phyloP scores from a whole-genome alignment of 176 grass and related monocot species.

The Carex cristatella region DNA sequence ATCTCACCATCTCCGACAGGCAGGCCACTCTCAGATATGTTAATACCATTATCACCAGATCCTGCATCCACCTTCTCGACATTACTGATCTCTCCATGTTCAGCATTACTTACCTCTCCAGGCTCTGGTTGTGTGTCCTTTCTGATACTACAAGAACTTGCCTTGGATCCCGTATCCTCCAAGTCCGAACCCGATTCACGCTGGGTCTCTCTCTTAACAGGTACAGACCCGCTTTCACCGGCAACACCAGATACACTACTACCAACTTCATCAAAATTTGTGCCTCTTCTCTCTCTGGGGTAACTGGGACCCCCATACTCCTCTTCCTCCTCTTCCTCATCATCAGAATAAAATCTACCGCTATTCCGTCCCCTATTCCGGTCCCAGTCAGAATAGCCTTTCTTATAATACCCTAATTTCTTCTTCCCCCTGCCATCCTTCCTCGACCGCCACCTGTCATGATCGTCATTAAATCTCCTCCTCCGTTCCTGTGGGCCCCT shows the following conservation, averaged over 20 bases:
- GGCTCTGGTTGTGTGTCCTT: slow-evolving; percentile 30
- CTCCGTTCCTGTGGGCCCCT: slow-evolving; percentile 18
- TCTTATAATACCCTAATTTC: slow-evolving; percentile 45
- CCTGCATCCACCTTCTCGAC: slow-evolving; percentile 23
- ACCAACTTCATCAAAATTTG: slow-evolving; percentile 52
- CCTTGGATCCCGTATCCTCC: slow-evolving; percentile 79
- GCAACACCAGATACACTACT: slow-evolving; percentile 62
- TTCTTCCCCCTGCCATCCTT: slow-evolving; percentile 56
- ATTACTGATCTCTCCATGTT: slow-evolving; percentile 28
- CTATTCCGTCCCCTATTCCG: slow-evolving; percentile 49
- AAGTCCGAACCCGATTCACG: slow-evolving; percentile 61
- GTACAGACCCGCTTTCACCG: slow-evolving; percentile 32
- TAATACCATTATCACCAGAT: slow-evolving; percentile 20
- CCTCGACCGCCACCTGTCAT: slow-evolving; percentile 21
- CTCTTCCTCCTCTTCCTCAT: slow-evolving; percentile 44
- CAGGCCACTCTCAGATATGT: not conserved
- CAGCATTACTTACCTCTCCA: slow-evolving; percentile 26
- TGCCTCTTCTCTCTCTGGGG: slow-evolving; percentile 36
- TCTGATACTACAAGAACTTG: slow-evolving; percentile 45
- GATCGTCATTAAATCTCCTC: slow-evolving; percentile 47
- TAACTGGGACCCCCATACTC: slow-evolving; percentile 55
- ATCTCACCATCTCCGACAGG: slow-evolving; percentile 11
- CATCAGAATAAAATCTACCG: slow-evolving; percentile 40
- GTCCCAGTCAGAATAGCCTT: slow-evolving; percentile 51
- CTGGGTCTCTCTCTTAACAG: slow-evolving; percentile 39